Evolutionary conservation across 257 asterid genomes (phyloP), one percentile per base, ranked within the genome.

Genomic region (Nicotiana benthamiana): DNA sequence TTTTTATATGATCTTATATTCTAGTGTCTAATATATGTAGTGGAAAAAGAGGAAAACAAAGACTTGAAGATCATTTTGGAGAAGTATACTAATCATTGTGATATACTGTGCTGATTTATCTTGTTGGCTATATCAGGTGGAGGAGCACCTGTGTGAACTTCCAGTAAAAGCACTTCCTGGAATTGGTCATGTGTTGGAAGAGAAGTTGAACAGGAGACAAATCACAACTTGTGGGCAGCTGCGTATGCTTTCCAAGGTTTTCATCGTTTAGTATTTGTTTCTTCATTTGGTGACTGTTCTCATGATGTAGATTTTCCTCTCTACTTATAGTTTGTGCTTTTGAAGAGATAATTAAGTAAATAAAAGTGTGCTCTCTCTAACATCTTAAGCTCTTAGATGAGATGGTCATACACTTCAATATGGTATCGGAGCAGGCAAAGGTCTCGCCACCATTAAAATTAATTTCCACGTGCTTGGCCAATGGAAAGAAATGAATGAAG

Each of bases 141-240:
- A 92, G 82, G 86, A 87, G 83, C 90, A 90, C 85, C 84, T 95
- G 83, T 32, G 81, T 60, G 84, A 87, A 75, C 99, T 95, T 86
- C 98, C 98, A 60, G 98, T 93, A 32, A 92, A 94, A 89, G 93
- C 89, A 81, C 98, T 95, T 87, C 98, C 99, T 76, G 98, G 99
- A 75, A 92, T 95, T 77, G 99, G 99, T 46, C 86, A 84, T 87
- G 95, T 89, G 83, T 85, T 93, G 90, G 97, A 91, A 85, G 94
- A 87, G 79, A 95, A 90, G 85, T 83, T 93, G 93, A 90, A 88
- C 87, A 85, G 75, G 53, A 90, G 82, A 63, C 89, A 89, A 82
- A 85, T 95, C 78, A 87, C 80, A 82, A 93, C 93, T 59, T 95
- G 99, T 84, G 96, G 95, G 30, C 92, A 90, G 67, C 87, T 95